A percentile compares a stretch with the other conserved stretches of the same genome.
Conservation (phyloP, 768 basidiomycete genomes). For the Harrya chromipes region DNA sequence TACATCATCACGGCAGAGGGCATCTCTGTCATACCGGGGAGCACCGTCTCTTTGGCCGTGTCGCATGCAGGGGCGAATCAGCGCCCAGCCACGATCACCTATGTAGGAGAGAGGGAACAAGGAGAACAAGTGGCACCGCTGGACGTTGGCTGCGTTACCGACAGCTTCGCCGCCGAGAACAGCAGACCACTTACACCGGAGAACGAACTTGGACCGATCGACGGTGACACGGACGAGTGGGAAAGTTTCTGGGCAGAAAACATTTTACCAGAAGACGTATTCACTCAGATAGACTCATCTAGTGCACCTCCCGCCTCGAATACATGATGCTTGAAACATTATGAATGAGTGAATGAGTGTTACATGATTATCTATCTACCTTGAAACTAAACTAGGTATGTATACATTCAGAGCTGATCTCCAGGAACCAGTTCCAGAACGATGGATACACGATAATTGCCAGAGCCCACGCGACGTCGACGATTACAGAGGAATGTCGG, state of each 20-base stretch:
- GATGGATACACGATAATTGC: not conserved
- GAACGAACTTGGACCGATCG: constrained; percentile 20
- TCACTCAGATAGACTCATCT: constrained; percentile 18
- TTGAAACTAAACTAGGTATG: not conserved
- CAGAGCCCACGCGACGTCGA: not conserved
- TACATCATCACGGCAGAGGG: constrained; percentile 70
- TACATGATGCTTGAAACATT: constrained; percentile 9
- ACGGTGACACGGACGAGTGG: constrained; percentile 43
- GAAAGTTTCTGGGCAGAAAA: constrained; percentile 45
- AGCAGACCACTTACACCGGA: constrained; percentile 20
- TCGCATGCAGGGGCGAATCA: constrained; percentile 1
- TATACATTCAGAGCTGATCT: not conserved
- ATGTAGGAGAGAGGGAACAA: constrained; percentile 1
- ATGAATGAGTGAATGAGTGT: constrained; percentile 8
- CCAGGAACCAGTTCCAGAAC: constrained; percentile 17
- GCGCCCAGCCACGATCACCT: constrained; percentile 9
- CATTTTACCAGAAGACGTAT: constrained; percentile 39
- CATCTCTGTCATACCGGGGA: constrained; percentile 36
- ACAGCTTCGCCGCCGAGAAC: constrained; percentile 18
- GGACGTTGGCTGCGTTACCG: constrained; percentile 34
- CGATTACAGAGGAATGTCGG: constrained; percentile 19
- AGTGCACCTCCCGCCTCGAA: constrained; percentile 5
- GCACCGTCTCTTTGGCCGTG: constrained; percentile 8
- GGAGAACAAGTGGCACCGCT: constrained; percentile 32
- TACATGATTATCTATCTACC: not conserved